Percentiles rank a stretch among this genome's conserved stretches.
These are phyloP conservation scores for Monilinia polystroma DNA, from an alignment of 2,329 filamentous ascomycete species.

Conservation along the genomic window DNA sequence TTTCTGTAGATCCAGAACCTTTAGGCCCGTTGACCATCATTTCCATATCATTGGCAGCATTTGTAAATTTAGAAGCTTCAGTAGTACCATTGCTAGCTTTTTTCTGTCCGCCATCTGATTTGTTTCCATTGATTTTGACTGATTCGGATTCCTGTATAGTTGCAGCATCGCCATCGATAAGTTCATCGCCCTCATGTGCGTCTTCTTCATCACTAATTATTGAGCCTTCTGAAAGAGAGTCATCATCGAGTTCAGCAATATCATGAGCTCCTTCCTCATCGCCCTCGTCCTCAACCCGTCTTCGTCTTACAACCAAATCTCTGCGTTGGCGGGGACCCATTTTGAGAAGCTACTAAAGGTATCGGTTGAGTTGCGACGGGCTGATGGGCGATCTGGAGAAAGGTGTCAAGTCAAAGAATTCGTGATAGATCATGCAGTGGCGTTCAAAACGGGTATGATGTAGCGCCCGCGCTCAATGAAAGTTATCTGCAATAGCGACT, in stretches of 20 bases:
- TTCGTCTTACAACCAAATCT: constrained; percentile 65
- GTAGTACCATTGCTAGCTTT: constrained; percentile 35
- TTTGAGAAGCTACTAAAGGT: constrained; percentile 35
- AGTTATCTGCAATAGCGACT: constrained; percentile 29
- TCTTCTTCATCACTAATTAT: constrained; percentile 61
- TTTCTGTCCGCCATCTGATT: constrained; percentile 38
- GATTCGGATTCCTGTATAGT: constrained; percentile 44
- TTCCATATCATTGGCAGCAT: constrained; percentile 50
- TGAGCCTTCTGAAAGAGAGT: constrained; percentile 65
- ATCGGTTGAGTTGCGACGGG: constrained; percentile 40
- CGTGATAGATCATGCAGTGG: constrained; percentile 41
- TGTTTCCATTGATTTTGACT: constrained; percentile 41
- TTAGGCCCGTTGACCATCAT: constrained; percentile 55
- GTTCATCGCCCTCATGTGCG: constrained; percentile 60
- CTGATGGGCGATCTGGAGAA: constrained; percentile 37
- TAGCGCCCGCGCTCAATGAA: constrained; percentile 41
- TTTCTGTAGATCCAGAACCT: constrained; percentile 34
- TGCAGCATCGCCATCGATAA: constrained; percentile 61
- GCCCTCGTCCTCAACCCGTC: constrained; percentile 68
- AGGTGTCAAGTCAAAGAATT: constrained; percentile 34
- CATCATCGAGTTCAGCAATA: constrained; percentile 59
- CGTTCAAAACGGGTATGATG: constrained; percentile 34
- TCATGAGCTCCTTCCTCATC: constrained; percentile 64
- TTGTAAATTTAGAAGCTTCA: constrained; percentile 45
- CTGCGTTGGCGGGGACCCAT: constrained; percentile 59